Base-by-base conservation (phyloP, 2,329 filamentous ascomycete genomes). In the Microdochium trichocladiopsis region DNA sequence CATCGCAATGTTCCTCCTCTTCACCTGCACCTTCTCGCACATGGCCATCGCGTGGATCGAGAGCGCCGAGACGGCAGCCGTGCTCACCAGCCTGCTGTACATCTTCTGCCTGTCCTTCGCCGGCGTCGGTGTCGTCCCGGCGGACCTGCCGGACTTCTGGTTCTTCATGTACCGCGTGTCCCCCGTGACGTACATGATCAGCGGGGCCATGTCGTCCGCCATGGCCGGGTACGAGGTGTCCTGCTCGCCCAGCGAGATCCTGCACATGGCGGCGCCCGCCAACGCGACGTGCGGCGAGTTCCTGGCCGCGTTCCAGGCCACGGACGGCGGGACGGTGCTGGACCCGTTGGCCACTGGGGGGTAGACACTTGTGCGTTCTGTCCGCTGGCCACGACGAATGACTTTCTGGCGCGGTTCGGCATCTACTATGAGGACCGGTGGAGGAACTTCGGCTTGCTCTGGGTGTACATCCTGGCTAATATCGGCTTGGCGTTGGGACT, bases 91-190 rank as follows among this genome's bases (percentile, higher is more conserved):
- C 6, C 63, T 87, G 25, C 62, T 86, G 16, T 77, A 81, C 55
- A 73, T 80, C 24, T 74, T 87, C 64, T 78, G 73, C 56, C 69
- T 83, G 36, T 73, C 82, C 52, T 87, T 87, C 71, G 81, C 78
- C 60, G 77, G 84, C 63, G 85, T 89, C 3, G 33, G 33, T 37
- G 33, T 37, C 33, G 33, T 37, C 5, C 85, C 86, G 0, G 67
- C 71, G 2, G 67, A 70, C 2, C 77, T 93, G 31, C 87, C 88
- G 0, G 72, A 80, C 5, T 91, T 92, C 76, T 93, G 88, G 87
- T 84, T 86, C 60, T 90, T 90, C 74, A 88, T 91, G 84, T 93
- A 93, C 69, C 82, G 87, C 48, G 71, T 91, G 49, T 90, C 86
- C 0, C 90, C 91, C 0, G 88, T 96, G 60, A 92, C 87, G 0